phyloP scores from a whole-genome alignment of 495 filamentous ascomycete species.

The Podospora australis region DNA sequence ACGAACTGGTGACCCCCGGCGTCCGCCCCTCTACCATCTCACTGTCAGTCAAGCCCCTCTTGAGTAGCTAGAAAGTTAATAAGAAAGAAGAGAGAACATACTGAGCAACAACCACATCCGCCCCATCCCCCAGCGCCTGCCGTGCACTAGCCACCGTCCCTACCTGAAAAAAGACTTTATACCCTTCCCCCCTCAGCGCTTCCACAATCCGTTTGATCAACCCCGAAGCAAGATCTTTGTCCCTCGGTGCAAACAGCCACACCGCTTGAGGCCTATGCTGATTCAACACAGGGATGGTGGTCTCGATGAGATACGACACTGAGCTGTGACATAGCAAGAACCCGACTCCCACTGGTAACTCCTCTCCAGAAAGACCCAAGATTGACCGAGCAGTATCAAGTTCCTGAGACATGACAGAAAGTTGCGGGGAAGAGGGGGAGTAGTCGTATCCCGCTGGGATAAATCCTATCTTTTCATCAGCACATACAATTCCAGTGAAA shows the following conservation, averaged over 20 bases:
- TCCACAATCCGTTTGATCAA: not conserved
- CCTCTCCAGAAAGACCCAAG: slow-evolving; percentile 24
- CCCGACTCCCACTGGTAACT: slow-evolving; percentile 34
- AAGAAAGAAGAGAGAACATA: too few relatives aligned
- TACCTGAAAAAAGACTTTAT: slow-evolving; percentile 50
- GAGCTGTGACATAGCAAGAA: slow-evolving; percentile 30
- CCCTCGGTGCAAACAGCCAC: slow-evolving; percentile 67
- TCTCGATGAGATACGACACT: slow-evolving; percentile 24
- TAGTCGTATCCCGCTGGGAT: slow-evolving; percentile 33
- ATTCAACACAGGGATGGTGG: slow-evolving; percentile 30
- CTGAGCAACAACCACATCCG: slow-evolving; percentile 66
- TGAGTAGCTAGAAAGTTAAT: too few relatives aligned
- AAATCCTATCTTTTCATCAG: slow-evolving; percentile 25
- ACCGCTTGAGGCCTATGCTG: slow-evolving; percentile 55
- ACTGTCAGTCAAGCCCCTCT: too few relatives aligned
- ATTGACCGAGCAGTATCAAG: slow-evolving; percentile 31
- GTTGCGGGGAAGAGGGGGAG: slow-evolving; percentile 19
- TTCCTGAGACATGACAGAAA: slow-evolving; percentile 24
- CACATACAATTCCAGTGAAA: not conserved
- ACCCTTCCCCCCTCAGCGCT: slow-evolving; percentile 24
- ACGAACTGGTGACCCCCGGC: slow-evolving; percentile 68
- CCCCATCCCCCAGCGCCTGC: slow-evolving; percentile 34
- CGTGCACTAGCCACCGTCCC: slow-evolving; percentile 53
- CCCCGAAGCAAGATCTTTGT: slow-evolving; percentile 28
- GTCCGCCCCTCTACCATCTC: too few relatives aligned